Percentiles rank a stretch among this genome's conserved stretches.
Evolutionary conservation across 2,329 filamentous ascomycete species (phyloP).

Genomic region (Nothopassalora personata): DNA sequence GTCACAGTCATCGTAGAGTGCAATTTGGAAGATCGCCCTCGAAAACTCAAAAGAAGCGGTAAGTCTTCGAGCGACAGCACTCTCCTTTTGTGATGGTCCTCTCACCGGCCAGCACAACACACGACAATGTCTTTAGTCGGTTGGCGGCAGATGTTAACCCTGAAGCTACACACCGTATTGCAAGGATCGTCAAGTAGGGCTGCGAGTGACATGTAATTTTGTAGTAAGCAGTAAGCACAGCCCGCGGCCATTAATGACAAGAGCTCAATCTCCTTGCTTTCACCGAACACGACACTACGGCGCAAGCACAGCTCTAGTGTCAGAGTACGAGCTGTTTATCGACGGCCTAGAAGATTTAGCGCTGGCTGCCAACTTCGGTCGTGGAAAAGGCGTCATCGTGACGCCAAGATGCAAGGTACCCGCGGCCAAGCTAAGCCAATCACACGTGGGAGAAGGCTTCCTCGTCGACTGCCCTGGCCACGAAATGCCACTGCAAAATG

Average conservation of each 20-base stretch:
- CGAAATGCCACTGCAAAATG: neutral
- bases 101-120: no score
- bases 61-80: no score
- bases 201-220: no score
- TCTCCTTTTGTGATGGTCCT: no score
- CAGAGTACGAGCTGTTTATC: neutral
- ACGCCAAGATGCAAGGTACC: constrained; percentile 2
- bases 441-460: neutral
- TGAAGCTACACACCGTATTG: no score
- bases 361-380: neutral
- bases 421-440: neutral
- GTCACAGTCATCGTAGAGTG: no score
- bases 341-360: neutral
- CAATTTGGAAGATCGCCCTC: no score
- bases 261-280: neutral
- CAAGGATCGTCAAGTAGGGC: no score
- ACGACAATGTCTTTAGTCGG: no score
- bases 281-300: neutral
- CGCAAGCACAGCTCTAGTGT: neutral
- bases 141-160: no score
- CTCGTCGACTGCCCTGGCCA: neutral
- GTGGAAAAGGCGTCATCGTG: neutral
- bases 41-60: no score
- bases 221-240: neutral
- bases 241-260: neutral